These are phyloP conservation scores for Kwoniella heveanensis DNA, from an alignment of 768 basidiomycete genomes.

Conservation along the genomic window DNA sequence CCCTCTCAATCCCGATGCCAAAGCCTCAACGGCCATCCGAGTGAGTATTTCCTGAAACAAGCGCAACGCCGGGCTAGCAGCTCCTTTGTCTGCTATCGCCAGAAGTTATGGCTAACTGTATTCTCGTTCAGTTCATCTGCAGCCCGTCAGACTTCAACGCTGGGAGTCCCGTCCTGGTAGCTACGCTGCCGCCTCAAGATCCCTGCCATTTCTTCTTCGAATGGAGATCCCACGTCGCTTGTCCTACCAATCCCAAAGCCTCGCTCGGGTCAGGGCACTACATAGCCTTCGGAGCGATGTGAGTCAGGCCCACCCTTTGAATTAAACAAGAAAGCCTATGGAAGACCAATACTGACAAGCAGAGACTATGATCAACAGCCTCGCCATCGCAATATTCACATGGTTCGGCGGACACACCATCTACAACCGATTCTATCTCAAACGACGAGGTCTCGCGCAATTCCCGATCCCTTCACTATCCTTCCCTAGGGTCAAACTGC, in stretches of 20 bases:
- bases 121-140: slow-evolving; percentile 66
- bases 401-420: slow-evolving; percentile 71
- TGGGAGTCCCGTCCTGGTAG: slow-evolving; percentile 65
- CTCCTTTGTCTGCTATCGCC: slow-evolving; percentile 6
- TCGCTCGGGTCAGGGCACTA: slow-evolving; percentile 61
- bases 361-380: slow-evolving; percentile 55
- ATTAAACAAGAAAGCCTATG: background rate
- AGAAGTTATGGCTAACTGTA: no score
- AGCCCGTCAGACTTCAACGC: slow-evolving; percentile 65
- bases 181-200: slow-evolving; percentile 63
- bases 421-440: slow-evolving; percentile 77
- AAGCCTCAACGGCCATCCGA: slow-evolving; percentile 66
- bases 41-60: slow-evolving; percentile 24
- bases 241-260: slow-evolving; percentile 64
- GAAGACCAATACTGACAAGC: background rate
- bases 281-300: slow-evolving; percentile 66
- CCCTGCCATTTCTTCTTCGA: slow-evolving; percentile 79
- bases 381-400: slow-evolving; percentile 63
- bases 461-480: slow-evolving; percentile 30
- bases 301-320: slow-evolving; percentile 48
- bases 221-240: slow-evolving; percentile 84
- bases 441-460: slow-evolving; percentile 62
- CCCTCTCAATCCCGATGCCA: slow-evolving; percentile 59
- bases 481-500: slow-evolving; percentile 12
- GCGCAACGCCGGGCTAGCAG: background rate